Conservation (phyloP, 2,329 filamentous ascomycete genomes). For the Fusarium xyrophilum region DNA sequence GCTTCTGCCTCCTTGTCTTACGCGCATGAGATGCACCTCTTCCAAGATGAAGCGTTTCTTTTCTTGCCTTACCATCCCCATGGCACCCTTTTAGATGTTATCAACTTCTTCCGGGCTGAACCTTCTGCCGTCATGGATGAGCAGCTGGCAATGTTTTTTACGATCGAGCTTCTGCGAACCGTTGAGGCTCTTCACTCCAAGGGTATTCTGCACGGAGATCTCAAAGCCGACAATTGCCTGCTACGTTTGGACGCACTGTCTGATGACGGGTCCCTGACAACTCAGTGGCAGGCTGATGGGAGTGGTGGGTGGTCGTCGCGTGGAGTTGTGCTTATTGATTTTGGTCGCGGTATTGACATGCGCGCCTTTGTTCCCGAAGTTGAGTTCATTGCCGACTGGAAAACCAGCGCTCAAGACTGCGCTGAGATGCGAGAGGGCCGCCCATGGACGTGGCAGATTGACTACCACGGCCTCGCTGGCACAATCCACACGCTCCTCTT, state of each 20-base stretch:
- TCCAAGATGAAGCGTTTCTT: slow-evolving; percentile 87
- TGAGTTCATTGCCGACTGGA: slow-evolving; percentile 92
- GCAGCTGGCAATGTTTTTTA: slow-evolving; percentile 91
- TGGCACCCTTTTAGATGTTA: slow-evolving; percentile 91
- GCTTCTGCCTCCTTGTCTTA: slow-evolving; percentile 79
- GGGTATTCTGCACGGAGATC: slow-evolving; percentile 85
- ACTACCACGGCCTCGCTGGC: slow-evolving; percentile 91
- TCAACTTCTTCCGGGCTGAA: slow-evolving; percentile 84
- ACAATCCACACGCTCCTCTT: slow-evolving; percentile 89
- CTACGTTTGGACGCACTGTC: slow-evolving; percentile 72
- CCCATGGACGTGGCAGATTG: slow-evolving; percentile 97
- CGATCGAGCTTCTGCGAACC: slow-evolving; percentile 87
- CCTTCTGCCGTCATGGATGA: slow-evolving; percentile 83
- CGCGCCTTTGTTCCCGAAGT: slow-evolving; percentile 77
- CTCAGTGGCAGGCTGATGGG: slow-evolving; percentile 76
- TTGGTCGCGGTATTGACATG: slow-evolving; percentile 95
- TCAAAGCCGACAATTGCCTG: slow-evolving; percentile 95
- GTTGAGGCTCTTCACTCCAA: slow-evolving; percentile 85
- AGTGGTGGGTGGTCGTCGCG: slow-evolving; percentile 78
- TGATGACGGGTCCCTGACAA: slow-evolving; percentile 57
- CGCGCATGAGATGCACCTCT: slow-evolving; percentile 91
- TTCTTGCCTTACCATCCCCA: slow-evolving; percentile 87
- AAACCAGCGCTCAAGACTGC: slow-evolving; percentile 85
- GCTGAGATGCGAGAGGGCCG: slow-evolving; percentile 93
- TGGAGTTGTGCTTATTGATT: slow-evolving; percentile 89